Conservation (phyloP, 2,329 filamentous ascomycete species). For the Magnaporthiopsis incrustans region DNA sequence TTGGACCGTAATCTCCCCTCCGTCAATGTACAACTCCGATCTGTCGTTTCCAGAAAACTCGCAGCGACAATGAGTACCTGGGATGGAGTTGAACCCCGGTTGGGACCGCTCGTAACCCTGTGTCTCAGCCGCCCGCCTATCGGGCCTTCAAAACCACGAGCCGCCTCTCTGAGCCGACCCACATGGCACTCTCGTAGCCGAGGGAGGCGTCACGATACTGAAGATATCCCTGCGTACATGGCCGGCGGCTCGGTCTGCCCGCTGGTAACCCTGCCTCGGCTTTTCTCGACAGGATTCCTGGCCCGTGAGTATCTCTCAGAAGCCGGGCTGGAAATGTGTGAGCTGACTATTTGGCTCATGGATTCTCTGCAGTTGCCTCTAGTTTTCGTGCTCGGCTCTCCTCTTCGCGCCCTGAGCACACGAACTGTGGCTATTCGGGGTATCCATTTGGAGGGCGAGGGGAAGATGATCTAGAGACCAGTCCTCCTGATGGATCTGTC, state of each 20-base stretch:
- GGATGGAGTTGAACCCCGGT: background rate
- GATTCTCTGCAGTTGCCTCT: no score
- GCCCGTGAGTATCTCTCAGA: no score
- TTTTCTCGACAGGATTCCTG: background rate
- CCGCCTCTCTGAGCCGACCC: background rate
- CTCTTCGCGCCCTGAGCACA: background rate
- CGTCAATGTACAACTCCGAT: slow-evolving; percentile 2
- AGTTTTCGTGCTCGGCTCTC: background rate
- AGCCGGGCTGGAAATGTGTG: no score
- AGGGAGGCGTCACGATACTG: background rate
- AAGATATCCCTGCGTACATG: background rate
- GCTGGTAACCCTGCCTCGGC: background rate
- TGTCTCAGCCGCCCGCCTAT: background rate
- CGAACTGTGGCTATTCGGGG: no score
- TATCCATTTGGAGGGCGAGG: background rate
- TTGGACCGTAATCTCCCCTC: slow-evolving; percentile 6
- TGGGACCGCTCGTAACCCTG: background rate
- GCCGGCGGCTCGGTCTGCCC: no score
- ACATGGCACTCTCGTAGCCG: background rate
- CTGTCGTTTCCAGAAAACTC: background rate
- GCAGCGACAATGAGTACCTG: background rate
- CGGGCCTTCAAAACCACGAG: background rate
- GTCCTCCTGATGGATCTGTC: background rate
- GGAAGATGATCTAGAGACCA: background rate
- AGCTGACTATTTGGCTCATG: no score